A percentile compares a stretch with the other conserved stretches of the same genome.
Conservation (phyloP, 2,329 filamentous ascomycete species). For the Aspergillus alliaceus region DNA sequence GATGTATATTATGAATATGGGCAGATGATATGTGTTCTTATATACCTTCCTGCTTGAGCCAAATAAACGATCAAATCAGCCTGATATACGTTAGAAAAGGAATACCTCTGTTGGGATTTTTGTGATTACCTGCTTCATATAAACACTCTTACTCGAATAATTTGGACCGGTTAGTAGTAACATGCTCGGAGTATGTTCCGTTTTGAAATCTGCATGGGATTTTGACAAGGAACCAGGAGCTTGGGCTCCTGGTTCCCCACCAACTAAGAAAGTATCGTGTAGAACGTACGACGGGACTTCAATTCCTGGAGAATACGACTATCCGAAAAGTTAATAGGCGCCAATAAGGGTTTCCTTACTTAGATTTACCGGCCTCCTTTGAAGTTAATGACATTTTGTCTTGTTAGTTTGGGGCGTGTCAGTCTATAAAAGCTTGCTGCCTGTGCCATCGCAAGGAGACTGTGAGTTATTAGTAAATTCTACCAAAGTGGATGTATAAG, state of each 20-base stretch:
- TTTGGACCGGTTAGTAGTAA: constrained; percentile 89
- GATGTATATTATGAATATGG: background rate
- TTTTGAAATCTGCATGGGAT: background rate
- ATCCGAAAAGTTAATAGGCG: constrained; percentile 11
- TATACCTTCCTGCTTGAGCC: constrained; percentile 73
- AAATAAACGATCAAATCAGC: constrained; percentile 87
- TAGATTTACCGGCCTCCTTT: constrained; percentile 64
- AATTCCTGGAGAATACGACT: constrained; percentile 84
- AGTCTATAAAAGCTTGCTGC: constrained; percentile 76
- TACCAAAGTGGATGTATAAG: background rate
- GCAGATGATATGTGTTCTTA: background rate
- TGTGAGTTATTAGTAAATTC: constrained; percentile 35
- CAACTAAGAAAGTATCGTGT: constrained; percentile 72
- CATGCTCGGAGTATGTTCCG: constrained; percentile 57
- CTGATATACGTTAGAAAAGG: constrained; percentile 21
- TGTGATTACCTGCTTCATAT: constrained; percentile 72
- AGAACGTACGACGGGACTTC: constrained; percentile 75
- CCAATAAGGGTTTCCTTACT: background rate
- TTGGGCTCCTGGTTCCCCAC: constrained; percentile 46
- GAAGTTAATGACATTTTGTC: constrained; percentile 70
- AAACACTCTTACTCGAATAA: constrained; percentile 94
- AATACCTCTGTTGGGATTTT: background rate
- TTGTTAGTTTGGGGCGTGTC: constrained; percentile 66
- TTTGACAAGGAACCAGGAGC: background rate
- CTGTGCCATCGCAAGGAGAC: constrained; percentile 74